These are phyloP conservation scores for Podosphaera fusca DNA, from an alignment of 2,329 filamentous ascomycete genomes.

Conservation along the genomic window DNA sequence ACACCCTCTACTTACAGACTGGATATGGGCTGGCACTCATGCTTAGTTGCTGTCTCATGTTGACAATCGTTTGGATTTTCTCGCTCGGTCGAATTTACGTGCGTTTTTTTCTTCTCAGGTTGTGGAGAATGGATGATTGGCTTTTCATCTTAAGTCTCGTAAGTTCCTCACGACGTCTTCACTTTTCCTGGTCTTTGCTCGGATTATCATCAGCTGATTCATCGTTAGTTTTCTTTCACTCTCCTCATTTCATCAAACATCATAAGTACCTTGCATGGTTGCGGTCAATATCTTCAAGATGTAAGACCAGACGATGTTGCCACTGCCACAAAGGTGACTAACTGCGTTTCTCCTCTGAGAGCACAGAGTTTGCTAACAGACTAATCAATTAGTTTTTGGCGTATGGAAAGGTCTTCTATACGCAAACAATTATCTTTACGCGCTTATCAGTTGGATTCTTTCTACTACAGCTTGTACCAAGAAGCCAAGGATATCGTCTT, in stretches of 20 bases:
- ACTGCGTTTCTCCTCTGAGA: neutral
- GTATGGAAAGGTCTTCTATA: conserved; percentile 4
- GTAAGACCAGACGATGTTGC: conserved; percentile 3
- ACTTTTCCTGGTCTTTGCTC: neutral
- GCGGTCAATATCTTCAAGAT: neutral
- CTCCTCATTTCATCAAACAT: neutral
- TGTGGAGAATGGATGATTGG: conserved; percentile 9
- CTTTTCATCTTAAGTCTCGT: conserved; percentile 7
- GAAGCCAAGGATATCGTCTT: neutral
- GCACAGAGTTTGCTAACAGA: neutral
- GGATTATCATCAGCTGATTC: neutral
- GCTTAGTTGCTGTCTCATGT: conserved; percentile 1
- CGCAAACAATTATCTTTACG: conserved; percentile 5
- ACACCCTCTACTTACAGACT: conserved; percentile 2
- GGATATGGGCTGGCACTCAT: conserved; percentile 6
- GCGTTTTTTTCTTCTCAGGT: conserved; percentile 4
- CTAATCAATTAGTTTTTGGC: conserved; percentile 4
- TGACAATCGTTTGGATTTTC: conserved; percentile 4
- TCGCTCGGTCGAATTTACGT: conserved; percentile 6
- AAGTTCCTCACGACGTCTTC: neutral
- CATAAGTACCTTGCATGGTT: neutral
- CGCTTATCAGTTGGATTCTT: conserved; percentile 8
- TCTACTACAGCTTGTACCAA: conserved; percentile 2
- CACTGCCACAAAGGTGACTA: neutral
- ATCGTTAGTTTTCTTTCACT: neutral